These are phyloP conservation scores for Stephanodiscus triporus DNA, from an alignment of 108 stramenopile genomes.

Conservation along the genomic window DNA sequence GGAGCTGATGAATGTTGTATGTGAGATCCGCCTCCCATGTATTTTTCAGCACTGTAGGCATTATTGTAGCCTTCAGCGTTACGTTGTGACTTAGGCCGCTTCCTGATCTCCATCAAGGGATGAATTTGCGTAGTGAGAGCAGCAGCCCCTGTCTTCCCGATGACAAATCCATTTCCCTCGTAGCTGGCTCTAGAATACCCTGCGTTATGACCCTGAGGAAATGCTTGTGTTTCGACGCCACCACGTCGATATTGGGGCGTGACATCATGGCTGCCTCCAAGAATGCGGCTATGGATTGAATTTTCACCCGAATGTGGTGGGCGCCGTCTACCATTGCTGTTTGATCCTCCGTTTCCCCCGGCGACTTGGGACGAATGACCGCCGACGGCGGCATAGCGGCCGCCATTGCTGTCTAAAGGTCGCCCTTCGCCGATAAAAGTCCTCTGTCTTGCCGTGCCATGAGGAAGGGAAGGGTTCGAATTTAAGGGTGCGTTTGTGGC, in stretches of 20 bases:
- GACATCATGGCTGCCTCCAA: constrained; percentile 8
- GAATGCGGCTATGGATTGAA: constrained; percentile 17
- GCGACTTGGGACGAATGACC: background rate
- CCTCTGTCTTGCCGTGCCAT: constrained; percentile 13
- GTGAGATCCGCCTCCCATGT: constrained; percentile 5
- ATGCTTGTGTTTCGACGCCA: background rate
- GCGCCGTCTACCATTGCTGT: constrained; percentile 4
- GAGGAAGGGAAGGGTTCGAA: constrained; percentile 4
- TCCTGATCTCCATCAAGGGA: constrained; percentile 23
- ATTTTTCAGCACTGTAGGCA: constrained; percentile 17
- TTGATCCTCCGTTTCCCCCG: background rate
- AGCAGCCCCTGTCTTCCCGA: constrained; percentile 27
- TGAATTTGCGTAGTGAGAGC: constrained; percentile 34
- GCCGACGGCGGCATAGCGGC: background rate
- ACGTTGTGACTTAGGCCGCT: constrained; percentile 1
- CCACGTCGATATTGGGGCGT: background rate
- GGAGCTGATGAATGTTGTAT: constrained; percentile 1
- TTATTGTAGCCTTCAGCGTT: background rate
- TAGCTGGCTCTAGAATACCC: background rate
- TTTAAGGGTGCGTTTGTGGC: background rate
- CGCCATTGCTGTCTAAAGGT: constrained; percentile 2
- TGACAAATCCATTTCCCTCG: constrained; percentile 6
- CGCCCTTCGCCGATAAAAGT: constrained; percentile 13
- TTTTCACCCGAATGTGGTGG: constrained; percentile 4
- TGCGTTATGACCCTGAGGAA: constrained; percentile 14